phyloP scores from a whole-genome alignment of 2,329 filamentous ascomycete genomes.

The Seiridium unicorne region DNA sequence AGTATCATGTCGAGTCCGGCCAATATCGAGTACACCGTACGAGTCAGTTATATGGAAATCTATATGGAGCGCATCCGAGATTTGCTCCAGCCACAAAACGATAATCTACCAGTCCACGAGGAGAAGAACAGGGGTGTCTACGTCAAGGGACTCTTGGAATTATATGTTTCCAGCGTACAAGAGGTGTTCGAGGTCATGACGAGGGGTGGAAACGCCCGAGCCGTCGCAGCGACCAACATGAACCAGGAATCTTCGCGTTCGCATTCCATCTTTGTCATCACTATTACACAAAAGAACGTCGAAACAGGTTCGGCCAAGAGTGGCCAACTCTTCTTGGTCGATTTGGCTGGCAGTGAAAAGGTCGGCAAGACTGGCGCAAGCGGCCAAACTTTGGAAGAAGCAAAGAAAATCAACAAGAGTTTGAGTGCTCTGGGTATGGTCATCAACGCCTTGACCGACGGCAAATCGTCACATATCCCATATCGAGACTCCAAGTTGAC shows the following conservation, averaged over 20 bases:
- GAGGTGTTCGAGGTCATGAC: constrained; percentile 98
- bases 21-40: constrained; percentile 97
- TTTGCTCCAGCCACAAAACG: constrained; percentile 86
- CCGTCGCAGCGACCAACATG: constrained; percentile 98
- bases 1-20: constrained; percentile 89
- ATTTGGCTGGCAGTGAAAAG: constrained; percentile 97
- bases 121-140: constrained; percentile 96
- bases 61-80: constrained; percentile 99
- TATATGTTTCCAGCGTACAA: constrained; percentile 92
- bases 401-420: constrained; percentile 99
- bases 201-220: constrained; percentile 82
- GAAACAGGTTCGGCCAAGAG: constrained; percentile 96
- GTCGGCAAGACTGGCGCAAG: constrained; percentile 98
- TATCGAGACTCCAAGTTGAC: constrained; percentile 99
- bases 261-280: constrained; percentile 97
- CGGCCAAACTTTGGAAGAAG: constrained; percentile 94
- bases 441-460: constrained; percentile 95
- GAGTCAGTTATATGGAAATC: constrained; percentile 99
- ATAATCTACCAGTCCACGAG: constrained; percentile 96
- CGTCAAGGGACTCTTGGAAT: constrained; percentile 90
- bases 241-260: constrained; percentile 98
- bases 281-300: constrained; percentile 95
- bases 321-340: constrained; percentile 93
- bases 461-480: constrained; percentile 92
- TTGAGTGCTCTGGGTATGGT: constrained; percentile 98